phyloP scores from a whole-genome alignment of 129 eudicot species.

The Chrysanthemum seticuspe region DNA sequence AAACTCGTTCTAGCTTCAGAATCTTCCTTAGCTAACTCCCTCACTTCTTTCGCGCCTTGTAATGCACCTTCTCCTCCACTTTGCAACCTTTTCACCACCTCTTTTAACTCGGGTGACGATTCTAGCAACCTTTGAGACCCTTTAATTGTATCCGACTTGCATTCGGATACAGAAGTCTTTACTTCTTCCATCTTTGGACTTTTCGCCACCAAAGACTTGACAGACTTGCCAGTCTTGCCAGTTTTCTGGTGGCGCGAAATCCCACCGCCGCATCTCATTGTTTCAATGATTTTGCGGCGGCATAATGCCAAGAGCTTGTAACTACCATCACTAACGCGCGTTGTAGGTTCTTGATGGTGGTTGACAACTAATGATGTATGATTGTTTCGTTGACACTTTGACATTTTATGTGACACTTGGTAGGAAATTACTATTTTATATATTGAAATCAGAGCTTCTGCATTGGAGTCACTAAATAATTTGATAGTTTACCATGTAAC shows the following conservation, averaged over 20 bases:
- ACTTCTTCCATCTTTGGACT: constrained; percentile 7
- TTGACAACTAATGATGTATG: constrained; percentile 40
- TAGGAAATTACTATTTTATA: neutral
- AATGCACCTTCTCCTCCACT: constrained; percentile 34
- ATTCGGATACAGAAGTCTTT: neutral
- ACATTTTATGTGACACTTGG: constrained; percentile 28
- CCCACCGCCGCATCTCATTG: constrained; percentile 64
- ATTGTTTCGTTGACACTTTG: constrained; percentile 38
- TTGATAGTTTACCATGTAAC: constrained; percentile 3
- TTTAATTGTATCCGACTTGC: constrained; percentile 24
- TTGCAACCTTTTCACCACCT: constrained; percentile 56
- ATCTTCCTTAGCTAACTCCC: constrained; percentile 70
- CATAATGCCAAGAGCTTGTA: constrained; percentile 52
- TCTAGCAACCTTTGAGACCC: neutral
- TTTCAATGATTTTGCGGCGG: constrained; percentile 50
- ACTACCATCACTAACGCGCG: constrained; percentile 20
- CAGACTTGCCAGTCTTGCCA: neutral
- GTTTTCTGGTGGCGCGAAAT: constrained; percentile 24
- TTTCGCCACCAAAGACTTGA: constrained; percentile 10
- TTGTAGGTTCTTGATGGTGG: constrained; percentile 14
- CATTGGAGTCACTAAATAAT: constrained; percentile 11
- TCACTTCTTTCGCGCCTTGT: constrained; percentile 59
- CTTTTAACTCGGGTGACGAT: constrained; percentile 32
- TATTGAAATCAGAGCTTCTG: constrained; percentile 19
- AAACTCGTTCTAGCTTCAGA: constrained; percentile 53